Base-by-base conservation (phyloP, 768 basidiomycete species). In the Roridomyces roridus region DNA sequence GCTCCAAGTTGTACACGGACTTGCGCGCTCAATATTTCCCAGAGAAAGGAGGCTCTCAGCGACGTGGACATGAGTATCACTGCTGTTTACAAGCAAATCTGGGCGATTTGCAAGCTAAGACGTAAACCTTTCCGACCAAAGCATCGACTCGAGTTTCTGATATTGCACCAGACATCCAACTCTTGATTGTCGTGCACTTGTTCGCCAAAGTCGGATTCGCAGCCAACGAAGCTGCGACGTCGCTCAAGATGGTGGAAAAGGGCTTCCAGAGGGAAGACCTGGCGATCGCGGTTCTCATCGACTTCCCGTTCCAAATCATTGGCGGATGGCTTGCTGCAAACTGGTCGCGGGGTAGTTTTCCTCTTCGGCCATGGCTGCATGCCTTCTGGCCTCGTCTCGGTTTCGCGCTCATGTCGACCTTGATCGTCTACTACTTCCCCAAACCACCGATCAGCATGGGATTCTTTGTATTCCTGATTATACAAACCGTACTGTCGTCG, bases 281-380 rank as follows among this genome's bases (percentile, higher is more conserved):
- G 35, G 95, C 97, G n/a, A 80, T 95, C 15, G 90, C 94, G 4
- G 96, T 96, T 40, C 85, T 98, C 35, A 89, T 98, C 62, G 97
- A 99, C 72, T 98, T 98, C 65, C 97, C 97, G 2, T 96, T 97
- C 75, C 96, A 98, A 77, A 94, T 99, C 46, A 68, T 91, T 53
- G 95, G 93, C 20, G 96, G 96, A 6, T 98, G 92, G 89, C 77
- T 96, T 23, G 94, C 96, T 1, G 96, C 94, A 4, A 87, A 86
- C 63, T 98, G 94, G 94, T 89, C 93, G 6, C 79, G 83, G 50
- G 93, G 94, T 14, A 87, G 89, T 44, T 82, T 78, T 51, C 89
- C 92, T 34, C 78, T 95, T 35, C 84, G 87, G 18, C 91, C 92
- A 11, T 99, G 97, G 97, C 76, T 97, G 43, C 81, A 80, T 65